These are phyloP conservation scores for Penicillium chermesinum DNA, from an alignment of 495 filamentous ascomycete species.

Conservation along the genomic window DNA sequence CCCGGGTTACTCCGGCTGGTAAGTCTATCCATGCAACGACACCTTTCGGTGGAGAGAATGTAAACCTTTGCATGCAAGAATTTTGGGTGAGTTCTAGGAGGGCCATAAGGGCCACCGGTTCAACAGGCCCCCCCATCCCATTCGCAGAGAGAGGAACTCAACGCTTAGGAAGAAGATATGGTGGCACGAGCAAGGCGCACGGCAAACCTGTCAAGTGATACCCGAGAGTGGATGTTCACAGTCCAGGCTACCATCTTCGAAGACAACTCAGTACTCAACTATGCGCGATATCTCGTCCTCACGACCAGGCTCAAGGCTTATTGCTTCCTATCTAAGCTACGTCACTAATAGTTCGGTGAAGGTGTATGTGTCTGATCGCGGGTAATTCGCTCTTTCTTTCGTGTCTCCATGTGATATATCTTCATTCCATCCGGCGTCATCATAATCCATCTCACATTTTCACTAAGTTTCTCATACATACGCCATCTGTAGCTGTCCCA, in stretches of 20 bases:
- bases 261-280: neutral
- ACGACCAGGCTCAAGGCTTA: neutral
- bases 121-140: neutral
- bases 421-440: too few species aligned
- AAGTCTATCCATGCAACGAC: constrained; percentile 59
- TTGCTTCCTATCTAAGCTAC: constrained; percentile 2
- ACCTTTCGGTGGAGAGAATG: constrained; percentile 52
- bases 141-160: neutral
- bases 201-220: constrained; percentile 3
- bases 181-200: constrained; percentile 1
- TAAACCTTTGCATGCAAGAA: constrained; percentile 52
- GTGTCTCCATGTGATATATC: too few species aligned
- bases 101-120: constrained; percentile 19
- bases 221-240: constrained; percentile 1
- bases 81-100: constrained; percentile 47
- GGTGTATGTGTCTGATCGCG: too few species aligned
- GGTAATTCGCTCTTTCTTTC: too few species aligned
- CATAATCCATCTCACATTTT: too few species aligned
- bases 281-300: constrained; percentile 1
- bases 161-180: constrained; percentile 4
- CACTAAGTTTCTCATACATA: too few species aligned
- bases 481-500: too few species aligned
- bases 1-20: constrained; percentile 48
- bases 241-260: constrained; percentile 5
- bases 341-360: constrained; percentile 1